Evolutionary conservation across 2,329 filamentous ascomycete genomes (phyloP).

Genomic region (Zasmidium angulare): DNA sequence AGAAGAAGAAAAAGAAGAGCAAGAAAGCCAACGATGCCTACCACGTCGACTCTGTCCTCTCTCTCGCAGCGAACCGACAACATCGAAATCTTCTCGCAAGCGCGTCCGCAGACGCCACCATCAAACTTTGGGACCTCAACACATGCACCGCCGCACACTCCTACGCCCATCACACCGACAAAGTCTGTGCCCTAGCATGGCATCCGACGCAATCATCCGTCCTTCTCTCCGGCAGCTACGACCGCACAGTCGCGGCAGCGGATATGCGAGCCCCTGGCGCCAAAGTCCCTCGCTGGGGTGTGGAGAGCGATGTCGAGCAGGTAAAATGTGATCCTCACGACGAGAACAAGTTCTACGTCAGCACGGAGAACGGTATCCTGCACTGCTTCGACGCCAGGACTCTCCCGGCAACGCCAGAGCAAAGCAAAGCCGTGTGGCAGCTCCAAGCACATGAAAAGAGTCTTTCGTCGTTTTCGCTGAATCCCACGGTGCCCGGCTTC

Average conservation of each 20-base stretch:
- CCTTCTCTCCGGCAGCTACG: conserved; percentile 89
- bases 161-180: conserved; percentile 94
- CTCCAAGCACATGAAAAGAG: conserved; percentile 94
- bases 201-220: conserved; percentile 84
- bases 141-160: conserved; percentile 92
- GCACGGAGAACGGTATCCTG: conserved; percentile 86
- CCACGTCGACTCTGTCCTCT: conserved; percentile 90
- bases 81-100: conserved; percentile 94
- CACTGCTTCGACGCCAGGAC: conserved; percentile 88
- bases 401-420: conserved; percentile 68
- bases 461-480: conserved; percentile 89
- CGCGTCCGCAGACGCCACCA: conserved; percentile 91
- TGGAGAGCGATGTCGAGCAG: conserved; percentile 92
- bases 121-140: conserved; percentile 97
- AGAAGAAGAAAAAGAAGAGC: conserved; percentile 88
- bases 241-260: conserved; percentile 87
- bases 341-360: conserved; percentile 86
- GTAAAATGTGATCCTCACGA: conserved; percentile 93
- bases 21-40: conserved; percentile 87
- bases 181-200: conserved; percentile 96
- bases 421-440: conserved; percentile 86
- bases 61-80: conserved; percentile 86
- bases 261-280: conserved; percentile 93
- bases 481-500: conserved; percentile 84
- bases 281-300: conserved; percentile 80